Evolutionary conservation across 257 asterid genomes (phyloP).

Genomic region (Nicotiana attenuata): DNA sequence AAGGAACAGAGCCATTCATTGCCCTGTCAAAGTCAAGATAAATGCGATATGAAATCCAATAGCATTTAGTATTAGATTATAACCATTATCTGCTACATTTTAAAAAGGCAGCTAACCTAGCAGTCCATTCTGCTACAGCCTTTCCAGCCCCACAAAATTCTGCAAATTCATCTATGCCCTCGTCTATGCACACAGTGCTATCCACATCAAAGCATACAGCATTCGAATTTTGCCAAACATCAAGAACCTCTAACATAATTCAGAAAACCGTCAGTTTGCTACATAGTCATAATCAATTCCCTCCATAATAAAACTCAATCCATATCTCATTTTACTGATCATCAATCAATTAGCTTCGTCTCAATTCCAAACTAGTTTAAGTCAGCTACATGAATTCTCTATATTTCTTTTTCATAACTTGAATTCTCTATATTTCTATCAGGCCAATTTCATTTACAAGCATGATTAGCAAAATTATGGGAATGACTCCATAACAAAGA

Average conservation of each 20-base stretch:
- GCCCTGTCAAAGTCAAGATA: slow-evolving; percentile 51
- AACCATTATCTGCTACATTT: background rate
- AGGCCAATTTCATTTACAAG: no score
- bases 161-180: slow-evolving; percentile 97
- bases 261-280: slow-evolving; percentile 25
- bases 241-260: slow-evolving; percentile 61
- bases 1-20: slow-evolving; percentile 93
- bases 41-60: background rate
- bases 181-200: slow-evolving; percentile 92
- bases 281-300: background rate
- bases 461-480: no score
- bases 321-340: background rate
- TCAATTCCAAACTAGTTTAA: background rate
- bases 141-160: slow-evolving; percentile 96
- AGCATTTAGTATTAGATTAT: background rate
- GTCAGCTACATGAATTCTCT: background rate
- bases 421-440: no score
- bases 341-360: background rate
- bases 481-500: no score
- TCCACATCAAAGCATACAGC: slow-evolving; percentile 97
- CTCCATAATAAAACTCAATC: background rate
- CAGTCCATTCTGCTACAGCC: slow-evolving; percentile 97
- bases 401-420: no score
- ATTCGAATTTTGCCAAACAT: slow-evolving; percentile 58
- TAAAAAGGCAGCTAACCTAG: slow-evolving; percentile 39